Evolutionary conservation across 148 eudicot species (phyloP).

Genomic region (Camellia granthamiana): DNA sequence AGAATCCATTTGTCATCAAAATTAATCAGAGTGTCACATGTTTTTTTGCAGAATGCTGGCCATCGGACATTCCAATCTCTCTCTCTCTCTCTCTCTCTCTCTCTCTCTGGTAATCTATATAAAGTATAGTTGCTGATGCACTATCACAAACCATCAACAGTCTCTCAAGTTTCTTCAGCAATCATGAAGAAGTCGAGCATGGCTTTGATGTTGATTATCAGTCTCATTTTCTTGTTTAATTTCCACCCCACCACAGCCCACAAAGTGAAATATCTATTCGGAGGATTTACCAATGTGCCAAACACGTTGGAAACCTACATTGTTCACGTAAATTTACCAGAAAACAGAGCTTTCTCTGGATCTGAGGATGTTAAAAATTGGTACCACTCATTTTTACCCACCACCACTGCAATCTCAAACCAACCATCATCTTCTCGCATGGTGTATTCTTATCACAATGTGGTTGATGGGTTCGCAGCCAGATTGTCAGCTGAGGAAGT

Average conservation of each 20-base stretch:
- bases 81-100: too few relatives aligned
- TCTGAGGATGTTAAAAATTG: conserved; percentile 1
- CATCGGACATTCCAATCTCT: too few relatives aligned
- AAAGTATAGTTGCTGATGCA: too few relatives aligned
- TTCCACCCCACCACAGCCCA: background rate
- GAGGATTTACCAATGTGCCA: background rate
- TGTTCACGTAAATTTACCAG: conserved; percentile 23
- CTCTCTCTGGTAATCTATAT: too few relatives aligned
- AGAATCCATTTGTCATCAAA: too few relatives aligned
- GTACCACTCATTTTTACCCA: conserved; percentile 17
- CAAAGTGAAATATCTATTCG: too few relatives aligned
- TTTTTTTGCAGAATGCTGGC: too few relatives aligned
- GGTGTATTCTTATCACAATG: conserved; percentile 22
- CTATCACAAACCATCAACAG: too few relatives aligned
- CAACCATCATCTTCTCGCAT: conserved; percentile 1
- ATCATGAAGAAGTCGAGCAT: background rate
- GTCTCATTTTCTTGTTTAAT: background rate
- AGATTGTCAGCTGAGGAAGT: conserved; percentile 25
- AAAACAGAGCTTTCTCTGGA: background rate
- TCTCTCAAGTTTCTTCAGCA: too few relatives aligned
- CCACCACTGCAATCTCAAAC: background rate
- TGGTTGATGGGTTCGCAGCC: conserved; percentile 31
- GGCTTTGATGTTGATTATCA: background rate
- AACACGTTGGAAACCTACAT: conserved; percentile 21
- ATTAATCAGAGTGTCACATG: too few relatives aligned